Conservation (phyloP, 2,329 filamentous ascomycete genomes). For the Celoporthe dispersa region DNA sequence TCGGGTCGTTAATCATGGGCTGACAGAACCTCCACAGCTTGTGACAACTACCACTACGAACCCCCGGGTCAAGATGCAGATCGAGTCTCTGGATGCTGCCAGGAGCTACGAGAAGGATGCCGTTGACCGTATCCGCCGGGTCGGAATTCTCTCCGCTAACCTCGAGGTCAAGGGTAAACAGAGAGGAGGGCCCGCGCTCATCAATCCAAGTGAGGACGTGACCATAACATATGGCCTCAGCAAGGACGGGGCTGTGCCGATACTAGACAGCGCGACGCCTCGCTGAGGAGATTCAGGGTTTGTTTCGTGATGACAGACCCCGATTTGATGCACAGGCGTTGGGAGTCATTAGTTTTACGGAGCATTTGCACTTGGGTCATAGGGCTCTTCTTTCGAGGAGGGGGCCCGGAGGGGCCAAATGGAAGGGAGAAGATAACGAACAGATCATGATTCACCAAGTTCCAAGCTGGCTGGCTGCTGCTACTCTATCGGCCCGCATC, state of each 20-base stretch:
- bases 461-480: neutral
- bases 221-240: slow-evolving; percentile 7
- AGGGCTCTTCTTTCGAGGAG: neutral
- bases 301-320: slow-evolving; percentile 10
- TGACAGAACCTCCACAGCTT: slow-evolving; percentile 50
- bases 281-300: slow-evolving; percentile 2
- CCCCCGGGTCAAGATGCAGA: slow-evolving; percentile 71
- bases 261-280: slow-evolving; percentile 5
- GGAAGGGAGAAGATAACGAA: neutral
- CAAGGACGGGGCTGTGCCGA: slow-evolving; percentile 8
- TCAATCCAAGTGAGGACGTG: neutral
- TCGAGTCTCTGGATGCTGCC: slow-evolving; percentile 68
- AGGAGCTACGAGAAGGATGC: slow-evolving; percentile 75
- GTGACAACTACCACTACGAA: slow-evolving; percentile 74
- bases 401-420: neutral
- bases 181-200: slow-evolving; percentile 18
- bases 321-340: slow-evolving; percentile 24
- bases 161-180: slow-evolving; percentile 64
- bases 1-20: neutral
- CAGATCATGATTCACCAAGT: neutral
- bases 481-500: neutral
- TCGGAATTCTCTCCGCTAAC: slow-evolving; percentile 76
- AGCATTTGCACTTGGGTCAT: slow-evolving; percentile 14
- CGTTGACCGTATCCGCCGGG: slow-evolving; percentile 74
- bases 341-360: slow-evolving; percentile 21